These are phyloP conservation scores for Irpex rosettiformis DNA, from an alignment of 1,284 basidiomycete genomes.

Conservation along the genomic window DNA sequence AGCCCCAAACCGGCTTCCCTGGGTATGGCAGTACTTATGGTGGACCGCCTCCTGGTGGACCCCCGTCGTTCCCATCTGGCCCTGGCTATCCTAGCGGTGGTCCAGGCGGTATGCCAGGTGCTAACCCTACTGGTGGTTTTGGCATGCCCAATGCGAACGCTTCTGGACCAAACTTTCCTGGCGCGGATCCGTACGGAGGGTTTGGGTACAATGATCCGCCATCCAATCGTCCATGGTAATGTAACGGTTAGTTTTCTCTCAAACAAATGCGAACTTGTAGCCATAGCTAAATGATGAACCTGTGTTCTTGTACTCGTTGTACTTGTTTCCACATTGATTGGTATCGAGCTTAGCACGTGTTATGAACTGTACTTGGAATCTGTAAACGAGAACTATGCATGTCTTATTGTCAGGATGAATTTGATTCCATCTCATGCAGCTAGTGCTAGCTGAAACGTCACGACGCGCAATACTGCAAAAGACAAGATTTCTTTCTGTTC, in stretches of 20 bases:
- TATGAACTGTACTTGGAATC: too few species aligned
- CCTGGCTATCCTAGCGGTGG: not conserved
- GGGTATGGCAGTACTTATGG: slow-evolving; percentile 18
- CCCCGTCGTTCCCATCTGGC: slow-evolving; percentile 17
- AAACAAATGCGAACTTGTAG: not conserved
- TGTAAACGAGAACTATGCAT: too few species aligned
- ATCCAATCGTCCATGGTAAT: slow-evolving; percentile 20
- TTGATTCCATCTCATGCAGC: too few species aligned
- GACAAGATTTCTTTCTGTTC: too few species aligned
- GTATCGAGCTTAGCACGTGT: too few species aligned
- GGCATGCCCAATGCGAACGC: slow-evolving; percentile 2
- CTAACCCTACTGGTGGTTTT: not conserved
- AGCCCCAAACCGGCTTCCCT: slow-evolving; percentile 15
- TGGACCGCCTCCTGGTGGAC: slow-evolving; percentile 12
- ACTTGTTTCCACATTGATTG: too few species aligned
- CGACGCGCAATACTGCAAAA: too few species aligned
- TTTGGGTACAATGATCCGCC: slow-evolving; percentile 15
- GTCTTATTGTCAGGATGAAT: too few species aligned
- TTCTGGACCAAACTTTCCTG: slow-evolving; percentile 12
- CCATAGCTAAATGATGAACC: not conserved
- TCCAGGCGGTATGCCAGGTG: not conserved
- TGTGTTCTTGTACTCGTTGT: too few species aligned
- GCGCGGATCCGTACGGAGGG: slow-evolving; percentile 11
- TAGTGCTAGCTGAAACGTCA: too few species aligned
- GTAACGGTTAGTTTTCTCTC: too few species aligned